phyloP scores from a whole-genome alignment of 78 protist species.

The Tieghemostelium lacteum region DNA sequence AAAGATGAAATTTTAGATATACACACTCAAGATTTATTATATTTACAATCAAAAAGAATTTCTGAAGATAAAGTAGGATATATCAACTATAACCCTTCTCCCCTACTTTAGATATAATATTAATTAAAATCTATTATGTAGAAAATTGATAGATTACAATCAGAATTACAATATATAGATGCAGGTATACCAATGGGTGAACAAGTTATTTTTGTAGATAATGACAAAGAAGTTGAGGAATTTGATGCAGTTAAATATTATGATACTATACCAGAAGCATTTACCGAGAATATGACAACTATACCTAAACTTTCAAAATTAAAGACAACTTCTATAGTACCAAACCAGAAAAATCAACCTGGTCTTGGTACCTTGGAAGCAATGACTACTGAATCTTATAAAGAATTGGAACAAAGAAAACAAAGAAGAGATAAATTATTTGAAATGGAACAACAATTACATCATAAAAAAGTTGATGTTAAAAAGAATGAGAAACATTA shows the following conservation, averaged over 20 bases:
- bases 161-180: conserved; percentile 65
- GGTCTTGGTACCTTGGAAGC: conserved; percentile 29
- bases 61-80: conserved; percentile 52
- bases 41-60: conserved; percentile 50
- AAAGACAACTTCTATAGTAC: conserved; percentile 1
- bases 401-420: conserved; percentile 55
- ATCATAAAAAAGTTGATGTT: too few relatives aligned
- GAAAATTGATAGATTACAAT: conserved; percentile 63
- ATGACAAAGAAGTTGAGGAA: conserved; percentile 44
- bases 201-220: conserved; percentile 49
- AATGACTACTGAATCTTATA: conserved; percentile 60
- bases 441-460: conserved; percentile 4
- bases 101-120: too few relatives aligned
- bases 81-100: background rate
- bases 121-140: background rate
- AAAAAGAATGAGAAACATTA: too few relatives aligned
- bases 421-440: conserved; percentile 17
- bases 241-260: conserved; percentile 49
- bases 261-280: conserved; percentile 73
- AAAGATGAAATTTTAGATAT: conserved; percentile 39
- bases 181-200: conserved; percentile 23
- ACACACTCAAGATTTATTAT: conserved; percentile 43
- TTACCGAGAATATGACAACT: background rate
- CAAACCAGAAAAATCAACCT: conserved; percentile 33
- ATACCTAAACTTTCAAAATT: conserved; percentile 51